Evolutionary conservation across 2,329 filamentous ascomycete species (phyloP).

Genomic region (Lomentospora prolificans): DNA sequence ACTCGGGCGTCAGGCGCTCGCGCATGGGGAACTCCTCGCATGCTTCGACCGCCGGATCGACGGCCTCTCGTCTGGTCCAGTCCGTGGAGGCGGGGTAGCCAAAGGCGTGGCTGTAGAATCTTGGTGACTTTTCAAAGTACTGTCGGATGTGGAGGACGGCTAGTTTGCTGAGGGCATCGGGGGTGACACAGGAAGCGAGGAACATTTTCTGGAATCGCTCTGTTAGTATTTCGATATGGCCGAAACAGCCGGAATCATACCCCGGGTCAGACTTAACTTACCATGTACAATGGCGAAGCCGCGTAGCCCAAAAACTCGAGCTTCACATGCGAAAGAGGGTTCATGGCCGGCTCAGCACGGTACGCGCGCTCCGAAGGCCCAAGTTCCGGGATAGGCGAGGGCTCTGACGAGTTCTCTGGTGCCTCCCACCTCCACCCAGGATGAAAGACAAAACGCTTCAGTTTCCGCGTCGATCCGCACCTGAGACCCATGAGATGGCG

Average conservation of each 20-base stretch:
- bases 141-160: constrained; percentile 2
- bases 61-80: no score
- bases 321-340: background rate
- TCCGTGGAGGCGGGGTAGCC: no score
- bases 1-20: background rate
- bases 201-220: background rate
- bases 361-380: background rate
- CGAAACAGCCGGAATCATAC: no score
- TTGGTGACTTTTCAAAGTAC: background rate
- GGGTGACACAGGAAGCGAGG: background rate
- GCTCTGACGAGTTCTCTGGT: background rate
- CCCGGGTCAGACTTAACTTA: no score
- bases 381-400: background rate
- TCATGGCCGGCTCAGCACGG: background rate
- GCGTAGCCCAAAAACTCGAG: constrained; percentile 4
- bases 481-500: background rate
- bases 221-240: background rate
- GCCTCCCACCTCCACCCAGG: background rate
- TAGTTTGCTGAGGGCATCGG: background rate
- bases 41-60: no score
- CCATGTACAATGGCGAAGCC: background rate
- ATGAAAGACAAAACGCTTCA: background rate
- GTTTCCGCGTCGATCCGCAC: background rate
- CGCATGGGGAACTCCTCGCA: background rate
- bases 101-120: background rate